Conservation (phyloP, 2,329 filamentous ascomycete species). For the Parascedosporium putredinis region DNA sequence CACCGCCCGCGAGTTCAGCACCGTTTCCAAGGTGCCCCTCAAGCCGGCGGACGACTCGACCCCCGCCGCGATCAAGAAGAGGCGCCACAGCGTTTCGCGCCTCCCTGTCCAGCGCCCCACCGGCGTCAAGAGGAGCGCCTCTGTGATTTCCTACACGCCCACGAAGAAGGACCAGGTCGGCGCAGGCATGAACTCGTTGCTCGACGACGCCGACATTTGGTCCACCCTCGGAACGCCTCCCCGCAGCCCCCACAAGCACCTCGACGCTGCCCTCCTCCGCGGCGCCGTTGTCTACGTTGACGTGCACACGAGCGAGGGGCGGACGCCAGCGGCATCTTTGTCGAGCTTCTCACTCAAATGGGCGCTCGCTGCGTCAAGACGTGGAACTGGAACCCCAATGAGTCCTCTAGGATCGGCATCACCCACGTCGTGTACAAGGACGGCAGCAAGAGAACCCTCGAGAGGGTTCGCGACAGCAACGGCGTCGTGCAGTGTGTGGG, state of each 20-base stretch:
- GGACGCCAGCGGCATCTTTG: conserved; percentile 71
- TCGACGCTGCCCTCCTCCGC: conserved; percentile 45
- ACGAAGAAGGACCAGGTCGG: conserved; percentile 27
- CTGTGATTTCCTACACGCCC: conserved; percentile 45
- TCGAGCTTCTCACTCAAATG: conserved; percentile 69
- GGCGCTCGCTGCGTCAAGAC: conserved; percentile 68
- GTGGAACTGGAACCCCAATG: conserved; percentile 61
- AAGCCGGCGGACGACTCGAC: conserved; percentile 55
- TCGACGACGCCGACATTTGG: conserved; percentile 40
- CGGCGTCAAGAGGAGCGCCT: conserved; percentile 35
- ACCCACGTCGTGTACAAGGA: conserved; percentile 90
- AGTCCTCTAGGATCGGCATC: conserved; percentile 53
- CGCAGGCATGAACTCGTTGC: conserved; percentile 14
- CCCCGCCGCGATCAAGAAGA: conserved; percentile 35
- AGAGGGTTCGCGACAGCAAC: conserved; percentile 63
- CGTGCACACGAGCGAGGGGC: conserved; percentile 74
- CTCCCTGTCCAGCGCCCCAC: conserved; percentile 32
- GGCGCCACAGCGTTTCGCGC: conserved; percentile 40
- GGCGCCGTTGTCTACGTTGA: conserved; percentile 76
- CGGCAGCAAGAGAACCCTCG: conserved; percentile 66
- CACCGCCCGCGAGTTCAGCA: conserved; percentile 47
- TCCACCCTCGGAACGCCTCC: conserved; percentile 44
- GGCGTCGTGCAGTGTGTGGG: conserved; percentile 78
- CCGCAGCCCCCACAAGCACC: conserved; percentile 38
- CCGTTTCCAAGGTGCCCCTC: conserved; percentile 66